Percentiles rank a stretch among this genome's conserved stretches.
phyloP scores from a whole-genome alignment of 176 grass and related monocot species.

The Raddia distichophylla region DNA sequence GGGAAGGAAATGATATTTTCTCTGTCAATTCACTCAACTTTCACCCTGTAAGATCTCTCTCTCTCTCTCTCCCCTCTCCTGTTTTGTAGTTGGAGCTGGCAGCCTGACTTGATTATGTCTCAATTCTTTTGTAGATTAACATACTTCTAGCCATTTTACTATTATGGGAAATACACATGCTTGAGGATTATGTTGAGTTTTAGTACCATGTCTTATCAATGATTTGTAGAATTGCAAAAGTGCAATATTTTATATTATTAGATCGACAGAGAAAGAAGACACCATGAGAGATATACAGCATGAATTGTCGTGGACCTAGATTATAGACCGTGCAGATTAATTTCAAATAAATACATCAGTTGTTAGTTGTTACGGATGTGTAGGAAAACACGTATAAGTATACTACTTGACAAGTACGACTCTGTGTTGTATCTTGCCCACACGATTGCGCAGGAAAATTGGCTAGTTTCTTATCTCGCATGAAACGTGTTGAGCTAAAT shows the following conservation, averaged over 20 bases:
- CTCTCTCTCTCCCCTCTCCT: constrained; percentile 10
- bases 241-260: no score
- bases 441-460: no score
- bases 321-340: no score
- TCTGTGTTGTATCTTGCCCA: no score
- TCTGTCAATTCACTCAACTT: constrained; percentile 95
- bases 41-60: constrained; percentile 78
- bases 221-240: constrained; percentile 18
- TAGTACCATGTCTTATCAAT: constrained; percentile 26
- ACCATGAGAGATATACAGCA: no score
- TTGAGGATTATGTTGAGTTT: neutral
- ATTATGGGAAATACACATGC: neutral
- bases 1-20: constrained; percentile 93
- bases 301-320: no score
- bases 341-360: no score
- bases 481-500: constrained; percentile 11
- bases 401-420: no score
- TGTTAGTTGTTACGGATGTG: no score
- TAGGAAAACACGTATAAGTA: no score
- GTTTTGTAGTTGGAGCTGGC: neutral
- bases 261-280: no score
- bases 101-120: neutral
- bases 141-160: constrained; percentile 1
- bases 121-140: neutral
- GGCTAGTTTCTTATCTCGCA: neutral